Evolutionary conservation across 352 stramenopile genomes (phyloP).

Genomic region (Phytophthora rubi): DNA sequence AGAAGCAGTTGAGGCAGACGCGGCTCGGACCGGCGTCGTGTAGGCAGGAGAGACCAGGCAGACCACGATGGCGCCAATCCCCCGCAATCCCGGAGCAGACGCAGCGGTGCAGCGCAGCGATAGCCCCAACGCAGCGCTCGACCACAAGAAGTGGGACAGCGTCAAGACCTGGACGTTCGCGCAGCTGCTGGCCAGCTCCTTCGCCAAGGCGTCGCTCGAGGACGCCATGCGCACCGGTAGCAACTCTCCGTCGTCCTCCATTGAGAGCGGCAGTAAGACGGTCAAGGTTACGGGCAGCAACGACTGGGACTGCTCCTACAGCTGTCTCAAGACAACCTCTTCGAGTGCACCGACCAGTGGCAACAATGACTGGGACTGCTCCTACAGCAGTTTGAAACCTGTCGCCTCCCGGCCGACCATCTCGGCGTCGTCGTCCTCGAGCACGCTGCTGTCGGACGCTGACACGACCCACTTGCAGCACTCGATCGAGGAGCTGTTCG

Average conservation of each 20-base stretch:
- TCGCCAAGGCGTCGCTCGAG: constrained; percentile 66
- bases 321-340: constrained; percentile 19
- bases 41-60: constrained; percentile 13
- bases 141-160: constrained; percentile 57
- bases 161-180: constrained; percentile 84
- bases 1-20: constrained; percentile 41
- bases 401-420: constrained; percentile 28
- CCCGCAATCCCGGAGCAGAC: constrained; percentile 1
- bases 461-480: constrained; percentile 33
- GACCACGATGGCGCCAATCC: constrained; percentile 31
- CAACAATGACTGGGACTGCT: constrained; percentile 47
- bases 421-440: constrained; percentile 58
- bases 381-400: constrained; percentile 35
- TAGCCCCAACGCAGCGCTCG: constrained; percentile 18
- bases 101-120: not conserved
- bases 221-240: constrained; percentile 26
- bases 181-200: constrained; percentile 68
- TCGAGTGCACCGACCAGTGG: constrained; percentile 12
- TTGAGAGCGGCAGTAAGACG: not conserved
- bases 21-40: constrained; percentile 22
- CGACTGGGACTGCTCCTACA: constrained; percentile 57
- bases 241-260: constrained; percentile 10
- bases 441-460: constrained; percentile 50
- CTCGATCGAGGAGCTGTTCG: constrained; percentile 39
- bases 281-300: constrained; percentile 27